phyloP scores from a whole-genome alignment of 2,329 filamentous ascomycete genomes.

The Aureobasidium musti region DNA sequence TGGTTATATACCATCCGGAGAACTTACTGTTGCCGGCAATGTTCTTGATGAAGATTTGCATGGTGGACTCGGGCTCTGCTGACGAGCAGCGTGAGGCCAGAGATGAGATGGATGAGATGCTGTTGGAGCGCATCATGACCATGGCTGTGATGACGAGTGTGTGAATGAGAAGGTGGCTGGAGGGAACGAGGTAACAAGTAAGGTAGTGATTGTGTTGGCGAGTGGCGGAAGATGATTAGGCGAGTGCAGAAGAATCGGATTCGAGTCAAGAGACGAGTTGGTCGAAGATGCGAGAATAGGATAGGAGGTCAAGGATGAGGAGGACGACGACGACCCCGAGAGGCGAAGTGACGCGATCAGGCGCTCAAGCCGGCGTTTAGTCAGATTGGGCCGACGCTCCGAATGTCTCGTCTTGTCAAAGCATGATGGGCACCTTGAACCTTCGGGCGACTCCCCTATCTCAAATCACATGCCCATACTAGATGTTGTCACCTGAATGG shows the following conservation, averaged over 20 bases:
- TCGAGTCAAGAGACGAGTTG: constrained; percentile 3
- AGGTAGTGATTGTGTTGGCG: constrained; percentile 24
- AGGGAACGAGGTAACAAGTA: constrained; percentile 40
- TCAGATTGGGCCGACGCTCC: constrained; percentile 22
- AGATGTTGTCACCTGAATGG: neutral
- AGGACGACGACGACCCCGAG: neutral
- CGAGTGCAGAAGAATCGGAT: neutral
- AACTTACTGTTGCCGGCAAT: constrained; percentile 59
- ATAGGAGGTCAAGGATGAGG: constrained; percentile 18
- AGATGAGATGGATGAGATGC: constrained; percentile 44
- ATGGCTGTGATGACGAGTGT: constrained; percentile 30
- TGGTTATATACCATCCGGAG: constrained; percentile 28
- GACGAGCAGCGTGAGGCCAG: constrained; percentile 41
- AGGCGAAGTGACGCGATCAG: constrained; percentile 24
- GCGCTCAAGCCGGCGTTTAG: constrained; percentile 25
- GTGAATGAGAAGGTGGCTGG: constrained; percentile 42
- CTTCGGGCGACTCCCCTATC: neutral
- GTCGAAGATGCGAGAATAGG: constrained; percentile 24
- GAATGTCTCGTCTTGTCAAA: neutral
- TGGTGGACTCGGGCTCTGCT: constrained; percentile 53
- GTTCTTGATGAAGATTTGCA: constrained; percentile 64
- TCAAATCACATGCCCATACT: constrained; percentile 1
- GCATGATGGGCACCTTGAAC: neutral
- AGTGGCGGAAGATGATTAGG: neutral
- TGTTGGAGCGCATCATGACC: constrained; percentile 46